A percentile compares a stretch with the other conserved stretches of the same genome.
Evolutionary conservation across 2,329 filamentous ascomycete species (phyloP).

Genomic region (Ophiostoma angusticollis): DNA sequence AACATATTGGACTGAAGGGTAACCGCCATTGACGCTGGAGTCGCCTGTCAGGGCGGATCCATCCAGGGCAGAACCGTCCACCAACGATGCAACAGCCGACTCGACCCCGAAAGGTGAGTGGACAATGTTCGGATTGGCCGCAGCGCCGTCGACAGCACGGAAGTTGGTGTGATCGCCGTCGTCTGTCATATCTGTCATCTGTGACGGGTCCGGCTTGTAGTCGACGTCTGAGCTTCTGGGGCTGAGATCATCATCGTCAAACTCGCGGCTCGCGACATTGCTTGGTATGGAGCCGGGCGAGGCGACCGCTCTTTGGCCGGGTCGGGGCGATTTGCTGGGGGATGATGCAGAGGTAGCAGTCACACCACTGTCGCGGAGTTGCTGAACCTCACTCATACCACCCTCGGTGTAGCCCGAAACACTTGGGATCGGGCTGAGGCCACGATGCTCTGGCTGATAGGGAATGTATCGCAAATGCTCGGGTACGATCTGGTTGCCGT

Average conservation of each 20-base stretch:
- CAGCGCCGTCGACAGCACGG: conserved; percentile 58
- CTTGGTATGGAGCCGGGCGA: conserved; percentile 45
- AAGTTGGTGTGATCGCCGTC: conserved; percentile 43
- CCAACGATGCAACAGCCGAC: conserved; percentile 78
- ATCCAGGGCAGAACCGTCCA: conserved; percentile 58
- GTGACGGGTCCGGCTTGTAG: conserved; percentile 31
- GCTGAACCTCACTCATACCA: conserved; percentile 40
- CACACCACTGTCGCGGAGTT: conserved; percentile 43
- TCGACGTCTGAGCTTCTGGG: conserved; percentile 42
- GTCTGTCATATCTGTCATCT: conserved; percentile 31
- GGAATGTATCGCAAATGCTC: conserved; percentile 54
- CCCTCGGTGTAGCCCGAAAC: conserved; percentile 75
- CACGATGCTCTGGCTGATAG: conserved; percentile 55
- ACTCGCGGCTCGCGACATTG: conserved; percentile 35
- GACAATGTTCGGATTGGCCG: conserved; percentile 63
- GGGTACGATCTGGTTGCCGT: conserved; percentile 49
- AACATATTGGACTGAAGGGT: conserved; percentile 24
- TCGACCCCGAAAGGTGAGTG: conserved; percentile 63
- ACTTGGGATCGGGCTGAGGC: conserved; percentile 80
- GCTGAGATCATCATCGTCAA: conserved; percentile 47
- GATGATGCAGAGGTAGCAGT: conserved; percentile 43
- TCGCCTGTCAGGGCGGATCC: conserved; percentile 56
- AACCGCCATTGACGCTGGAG: conserved; percentile 38
- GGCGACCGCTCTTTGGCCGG: conserved; percentile 24
- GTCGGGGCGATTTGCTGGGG: conserved; percentile 41